Evolutionary conservation across 371 early-diverging fungal species (phyloP), one percentile per base, ranked within the genome.

Genomic region (Rhizopus microsporus): DNA sequence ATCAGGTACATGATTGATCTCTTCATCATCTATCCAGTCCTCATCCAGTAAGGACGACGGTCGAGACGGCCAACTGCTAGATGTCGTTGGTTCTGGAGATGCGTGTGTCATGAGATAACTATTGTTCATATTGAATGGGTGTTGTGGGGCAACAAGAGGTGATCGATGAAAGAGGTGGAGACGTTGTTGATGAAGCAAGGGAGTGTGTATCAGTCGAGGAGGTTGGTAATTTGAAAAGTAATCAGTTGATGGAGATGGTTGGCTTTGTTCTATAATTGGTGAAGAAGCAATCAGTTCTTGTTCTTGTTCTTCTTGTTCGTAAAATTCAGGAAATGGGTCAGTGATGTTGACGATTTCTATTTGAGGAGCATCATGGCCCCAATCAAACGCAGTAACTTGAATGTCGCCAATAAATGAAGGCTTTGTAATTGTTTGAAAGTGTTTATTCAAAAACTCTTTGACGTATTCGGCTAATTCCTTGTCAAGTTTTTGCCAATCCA

Each of bases 311-410:
- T 67, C 71, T 5, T 68, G 65, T n/a, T 83, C 68, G 67, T 97
- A 97, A 69, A 95, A 96, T 69, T 96, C 97, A 6, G 92, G 86
- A 38, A 89, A 85, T 0, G 96, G 96, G 55, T 93, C 94, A 15
- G 89, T 87, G 16, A 97, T 82, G 53, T 94, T 88, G 7, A 77
- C 76, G 15, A 96, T 88, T 48, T 89, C 88, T n/a, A 96, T 67
- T 17, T 82, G 72, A 0, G 96, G 95, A 3, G 95, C 84, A 13
- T 88, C 83, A 16, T 81, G 77, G 7, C 97, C 98, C 72, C 95
- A 95, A 52, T 89, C 86, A 61, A 96, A 85, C 8, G 84, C 81
- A 13, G 88, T 82, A 2, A 96, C 90, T 50, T 80, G 71, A 42
- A 96, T 69, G 32, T 88, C 84, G n/a, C 96, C 96, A 46, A 96